Base-by-base conservation (phyloP, 108 stramenopile genomes). In the Epipyxis sp. region DNA sequence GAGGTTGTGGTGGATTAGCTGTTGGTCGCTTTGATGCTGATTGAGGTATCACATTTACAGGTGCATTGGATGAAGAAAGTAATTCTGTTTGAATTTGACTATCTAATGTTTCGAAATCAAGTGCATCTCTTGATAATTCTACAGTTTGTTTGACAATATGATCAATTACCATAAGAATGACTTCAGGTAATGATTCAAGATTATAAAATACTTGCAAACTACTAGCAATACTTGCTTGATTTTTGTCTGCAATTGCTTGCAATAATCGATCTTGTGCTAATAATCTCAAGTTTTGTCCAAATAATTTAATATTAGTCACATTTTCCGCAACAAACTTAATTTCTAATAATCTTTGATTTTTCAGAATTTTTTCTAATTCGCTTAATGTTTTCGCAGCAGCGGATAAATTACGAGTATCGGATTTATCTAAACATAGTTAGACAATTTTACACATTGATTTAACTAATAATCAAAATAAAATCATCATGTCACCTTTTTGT, bases 161-260 rank as follows among this genome's bases (percentile, higher is more conserved):
- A 74, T 74, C 71, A 42, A 74, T 37, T 10, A 42, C 35, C 3
- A 39, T 13, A 27, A 74, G 3, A 34, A 74, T 27, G 3, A 74
- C 42, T 42, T 74, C 71, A 27, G 71, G 71, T 32, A 74, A 25
- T 6, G 10, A 13, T n/a, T 74, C 46, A 13, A 74, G 32, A 37
- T 74, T 74, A 42, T 42, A 74, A 74, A 74, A 74, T 6, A 74
- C 71, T 74, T 74, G 71, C 20, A 74, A 57, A 37, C 34, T 43
- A 27, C 43, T 27, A 10, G 71, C 71, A 37, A 74, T 57, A 6
- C 41, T 42, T 34, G 71, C 71, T 37, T 74, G 71, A 74, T 74
- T 74, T 42, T 74, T 46, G 25, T 74, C 71, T 27, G 3, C 20
- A 32, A 37, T 46, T 6, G 71, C 44, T 46, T 46, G 25, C 6